Evolutionary conservation across 192 early-diverging fungal genomes (phyloP).

Genomic region (Entrophospora sp.): DNA sequence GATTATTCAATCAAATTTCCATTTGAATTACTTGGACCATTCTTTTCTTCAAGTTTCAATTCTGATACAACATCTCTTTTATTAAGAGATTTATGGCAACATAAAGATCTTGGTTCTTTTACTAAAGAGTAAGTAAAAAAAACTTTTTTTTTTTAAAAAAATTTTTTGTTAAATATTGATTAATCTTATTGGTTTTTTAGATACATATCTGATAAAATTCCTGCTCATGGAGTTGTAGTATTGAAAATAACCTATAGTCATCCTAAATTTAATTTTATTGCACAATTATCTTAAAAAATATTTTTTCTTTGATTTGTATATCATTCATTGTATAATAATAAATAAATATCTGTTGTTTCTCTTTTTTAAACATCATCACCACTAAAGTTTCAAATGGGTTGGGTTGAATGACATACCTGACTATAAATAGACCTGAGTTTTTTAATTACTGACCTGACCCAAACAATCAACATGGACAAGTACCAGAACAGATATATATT

Average conservation of each 20-base stretch:
- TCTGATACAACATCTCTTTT: neutral
- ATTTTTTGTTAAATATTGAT: neutral
- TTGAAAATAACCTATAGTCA: neutral
- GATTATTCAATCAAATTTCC: neutral
- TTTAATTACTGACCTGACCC: no score
- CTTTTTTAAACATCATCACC: no score
- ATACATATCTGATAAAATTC: neutral
- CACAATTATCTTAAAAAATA: no score
- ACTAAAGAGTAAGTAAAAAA: neutral
- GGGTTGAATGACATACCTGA: no score
- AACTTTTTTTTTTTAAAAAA: neutral
- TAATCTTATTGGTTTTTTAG: neutral
- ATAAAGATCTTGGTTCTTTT: neutral
- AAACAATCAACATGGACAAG: no score
- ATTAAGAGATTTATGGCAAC: neutral
- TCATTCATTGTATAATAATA: no score
- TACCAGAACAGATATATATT: no score
- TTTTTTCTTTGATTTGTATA: no score
- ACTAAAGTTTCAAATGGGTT: no score
- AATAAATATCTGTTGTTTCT: no score
- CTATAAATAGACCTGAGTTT: no score
- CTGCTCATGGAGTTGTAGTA: neutral
- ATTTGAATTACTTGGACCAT: neutral
- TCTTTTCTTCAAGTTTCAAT: neutral
- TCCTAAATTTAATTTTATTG: no score